Evolutionary conservation across 2,329 filamentous ascomycete species (phyloP), one percentile per base, ranked within the genome.

Genomic region (Colletotrichum sp.): DNA sequence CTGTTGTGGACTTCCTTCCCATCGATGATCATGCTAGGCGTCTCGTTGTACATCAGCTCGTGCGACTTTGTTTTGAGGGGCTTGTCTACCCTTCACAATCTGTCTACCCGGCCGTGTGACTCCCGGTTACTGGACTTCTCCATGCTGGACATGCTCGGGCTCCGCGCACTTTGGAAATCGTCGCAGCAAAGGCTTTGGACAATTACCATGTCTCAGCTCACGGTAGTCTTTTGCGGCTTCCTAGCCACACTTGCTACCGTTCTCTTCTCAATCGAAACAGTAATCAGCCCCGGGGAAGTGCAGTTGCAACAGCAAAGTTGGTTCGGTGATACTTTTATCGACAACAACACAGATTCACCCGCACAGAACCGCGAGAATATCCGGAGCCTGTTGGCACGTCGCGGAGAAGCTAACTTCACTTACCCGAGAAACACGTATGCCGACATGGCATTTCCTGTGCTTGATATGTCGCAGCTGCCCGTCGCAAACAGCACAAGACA

Each of bases 1-100:
- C 13, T 74, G 9, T 26, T 74, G 12, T 74, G 71, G 71, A 74
- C 67, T 4, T 71, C 71, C 3, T 24, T 65, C 9, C 71, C 67
- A 15, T 32, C 71, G 5, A 43, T 74, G 13, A 43, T 52, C 21
- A 66, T 74, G 71, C 43, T 74, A 10, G 58, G 67, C 10, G 36
- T 74, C 30, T 30, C 67, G 3, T 12, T 74, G n/a, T 74, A 71
- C 16, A 58, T n/a, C 26, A 48, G 48, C 66, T 74, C 36, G 4
- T 58, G 32, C 52, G 71, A 70, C 21, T 43, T 48, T 16, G 36
- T 16, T 7, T 26, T 65, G 4, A 30, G 60, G n/a, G 58, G 48
- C 8, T 21, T 71, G 13, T 52, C 71, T 16, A 61, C 60, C 9
- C 48, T 74, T 18, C 34, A 55, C 28, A 28, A n/a, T 28, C 67